These are phyloP conservation scores for Cryptosporidium ubiquitum DNA, from an alignment of 169 alveolate genomes.

Conservation along the genomic window DNA sequence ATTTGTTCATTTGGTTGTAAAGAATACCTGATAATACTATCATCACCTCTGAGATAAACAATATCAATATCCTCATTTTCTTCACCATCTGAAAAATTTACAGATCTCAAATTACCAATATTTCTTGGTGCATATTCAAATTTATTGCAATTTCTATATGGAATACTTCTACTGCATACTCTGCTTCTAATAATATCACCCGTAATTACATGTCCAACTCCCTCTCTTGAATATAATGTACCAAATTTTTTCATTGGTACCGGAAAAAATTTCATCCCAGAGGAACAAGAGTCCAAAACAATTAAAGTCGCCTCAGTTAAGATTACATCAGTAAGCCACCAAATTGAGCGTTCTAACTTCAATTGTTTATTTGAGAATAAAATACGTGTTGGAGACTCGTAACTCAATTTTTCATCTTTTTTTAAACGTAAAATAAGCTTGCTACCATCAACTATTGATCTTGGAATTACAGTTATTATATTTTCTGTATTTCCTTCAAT, in stretches of 20 bases:
- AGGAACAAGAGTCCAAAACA: conserved; percentile 54
- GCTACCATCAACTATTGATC: conserved; percentile 65
- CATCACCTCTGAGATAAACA: conserved; percentile 67
- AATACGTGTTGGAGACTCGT: conserved; percentile 69
- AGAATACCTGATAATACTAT: conserved; percentile 52
- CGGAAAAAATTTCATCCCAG: conserved; percentile 68
- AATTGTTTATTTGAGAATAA: conserved; percentile 51
- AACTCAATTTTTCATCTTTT: conserved; percentile 59
- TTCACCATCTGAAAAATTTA: neutral
- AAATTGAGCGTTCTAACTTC: conserved; percentile 52
- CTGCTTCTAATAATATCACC: conserved; percentile 65
- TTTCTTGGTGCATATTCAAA: conserved; percentile 68
- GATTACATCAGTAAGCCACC: conserved; percentile 73
- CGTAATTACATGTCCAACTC: conserved; percentile 73
- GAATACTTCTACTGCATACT: conserved; percentile 48
- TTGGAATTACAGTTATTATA: conserved; percentile 30
- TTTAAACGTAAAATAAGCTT: conserved; percentile 53
- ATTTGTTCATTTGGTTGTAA: conserved; percentile 68
- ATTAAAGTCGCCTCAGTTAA: conserved; percentile 32
- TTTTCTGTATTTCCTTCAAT: neutral
- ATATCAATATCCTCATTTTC: conserved; percentile 54
- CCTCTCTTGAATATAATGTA: conserved; percentile 69
- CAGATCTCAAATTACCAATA: conserved; percentile 1
- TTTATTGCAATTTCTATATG: conserved; percentile 71
- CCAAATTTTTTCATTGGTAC: conserved; percentile 74